These are phyloP conservation scores for Fraxinus greggii DNA, from an alignment of 305 asterid genomes.

Conservation along the genomic window DNA sequence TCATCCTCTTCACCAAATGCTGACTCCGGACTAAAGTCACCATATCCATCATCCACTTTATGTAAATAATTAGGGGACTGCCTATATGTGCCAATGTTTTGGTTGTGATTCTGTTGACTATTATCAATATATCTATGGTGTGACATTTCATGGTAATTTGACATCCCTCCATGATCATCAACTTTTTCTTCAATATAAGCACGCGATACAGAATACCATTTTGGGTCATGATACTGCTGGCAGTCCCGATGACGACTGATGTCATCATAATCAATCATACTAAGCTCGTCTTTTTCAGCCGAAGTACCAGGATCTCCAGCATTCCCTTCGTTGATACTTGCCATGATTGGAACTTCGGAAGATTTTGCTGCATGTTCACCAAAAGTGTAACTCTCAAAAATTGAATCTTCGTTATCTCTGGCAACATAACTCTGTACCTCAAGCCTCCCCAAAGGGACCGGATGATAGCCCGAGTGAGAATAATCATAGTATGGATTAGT, in stretches of 20 bases:
- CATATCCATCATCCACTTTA: slow-evolving; percentile 21
- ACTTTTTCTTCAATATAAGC: slow-evolving; percentile 34
- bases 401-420: slow-evolving; percentile 28
- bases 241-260: slow-evolving; percentile 34
- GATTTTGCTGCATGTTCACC: slow-evolving; percentile 23
- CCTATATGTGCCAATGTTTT: slow-evolving; percentile 10
- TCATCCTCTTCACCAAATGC: slow-evolving; percentile 38
- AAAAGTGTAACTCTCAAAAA: slow-evolving; percentile 19
- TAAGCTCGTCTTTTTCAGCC: slow-evolving; percentile 35
- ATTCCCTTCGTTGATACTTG: slow-evolving; percentile 30
- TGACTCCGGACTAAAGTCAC: slow-evolving; percentile 21
- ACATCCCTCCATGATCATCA: slow-evolving; percentile 10
- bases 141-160: not conserved
- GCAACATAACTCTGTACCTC: slow-evolving; percentile 63
- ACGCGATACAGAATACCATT: slow-evolving; percentile 55
- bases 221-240: slow-evolving; percentile 32
- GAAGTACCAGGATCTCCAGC: slow-evolving; percentile 26
- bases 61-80: slow-evolving; percentile 28
- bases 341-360: slow-evolving; percentile 18
- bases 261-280: slow-evolving; percentile 36
- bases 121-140: slow-evolving; percentile 16
- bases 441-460: slow-evolving; percentile 41
- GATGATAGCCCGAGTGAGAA: slow-evolving; percentile 39
- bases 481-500: slow-evolving; percentile 29
- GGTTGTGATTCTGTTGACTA: slow-evolving; percentile 14